Evolutionary conservation across 345 rosid species (phyloP).

Genomic region (Cardamine occulta): DNA sequence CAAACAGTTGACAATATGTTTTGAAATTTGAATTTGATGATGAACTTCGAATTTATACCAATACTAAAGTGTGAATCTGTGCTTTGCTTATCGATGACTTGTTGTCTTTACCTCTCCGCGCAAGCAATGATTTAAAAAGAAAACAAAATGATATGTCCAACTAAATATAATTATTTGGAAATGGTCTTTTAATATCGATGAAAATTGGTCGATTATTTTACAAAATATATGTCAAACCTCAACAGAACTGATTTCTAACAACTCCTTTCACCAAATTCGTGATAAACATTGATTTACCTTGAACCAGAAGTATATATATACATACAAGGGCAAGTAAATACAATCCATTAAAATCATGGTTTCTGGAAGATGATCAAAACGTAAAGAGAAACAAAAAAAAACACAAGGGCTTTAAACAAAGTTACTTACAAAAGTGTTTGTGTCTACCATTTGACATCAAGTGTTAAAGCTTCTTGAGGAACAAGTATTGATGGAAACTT

Average conservation of each 20-base stretch:
- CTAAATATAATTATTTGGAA: not conserved
- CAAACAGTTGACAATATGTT: constrained; percentile 6
- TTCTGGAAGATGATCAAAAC: constrained; percentile 10
- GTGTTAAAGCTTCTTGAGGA: constrained; percentile 79
- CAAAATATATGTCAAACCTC: not conserved
- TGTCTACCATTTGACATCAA: constrained; percentile 77
- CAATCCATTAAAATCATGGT: constrained; percentile 27
- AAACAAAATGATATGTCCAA: not conserved
- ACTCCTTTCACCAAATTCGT: not conserved
- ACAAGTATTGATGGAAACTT: constrained; percentile 73
- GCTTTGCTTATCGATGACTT: constrained; percentile 31
- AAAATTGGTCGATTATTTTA: not conserved
- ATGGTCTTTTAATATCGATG: not conserved
- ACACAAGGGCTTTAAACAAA: constrained; percentile 14
- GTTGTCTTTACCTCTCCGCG: constrained; percentile 18
- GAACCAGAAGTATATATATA: constrained; percentile 22
- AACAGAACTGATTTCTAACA: not conserved
- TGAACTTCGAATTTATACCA: not conserved
- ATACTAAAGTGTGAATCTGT: constrained; percentile 17
- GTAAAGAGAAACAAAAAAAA: not conserved
- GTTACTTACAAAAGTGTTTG: constrained; percentile 38
- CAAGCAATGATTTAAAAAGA: constrained; percentile 19
- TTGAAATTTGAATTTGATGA: not conserved
- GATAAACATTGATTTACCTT: not conserved
- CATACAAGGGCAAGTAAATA: constrained; percentile 22